Evolutionary conservation across 768 basidiomycete genomes (phyloP), one percentile per base, ranked within the genome.

Genomic region (Phaeotremella fagi): DNA sequence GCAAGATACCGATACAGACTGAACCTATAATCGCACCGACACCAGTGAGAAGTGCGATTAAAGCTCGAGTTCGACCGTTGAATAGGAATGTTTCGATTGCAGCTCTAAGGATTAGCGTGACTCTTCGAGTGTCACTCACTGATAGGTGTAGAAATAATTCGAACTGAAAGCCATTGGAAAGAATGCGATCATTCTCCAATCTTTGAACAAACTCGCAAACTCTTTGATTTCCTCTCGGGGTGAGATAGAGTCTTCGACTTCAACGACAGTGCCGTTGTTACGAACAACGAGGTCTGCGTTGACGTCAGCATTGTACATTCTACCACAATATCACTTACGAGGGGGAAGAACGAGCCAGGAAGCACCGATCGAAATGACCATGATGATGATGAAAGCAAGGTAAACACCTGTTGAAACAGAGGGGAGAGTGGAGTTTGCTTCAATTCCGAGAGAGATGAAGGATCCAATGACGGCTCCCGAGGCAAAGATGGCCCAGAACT

Each of bases 401-500:
- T 65, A 57, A 33, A 70, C 61, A 7, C 44, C 36, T 57, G 74
- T 56, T 25, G 77, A 77, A 29, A 79, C 70, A 62, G 77, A 74
- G 1, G 78, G 78, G 14, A 75, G 69, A 2, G 77, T 79, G 6
- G 78, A 76, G 14, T 77, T 74, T 1, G 74, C 70, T 38, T 58
- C 61, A n/a, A n/a, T n/a, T 7, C 31, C 31, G 7, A 33, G 31
- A 45, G 74, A 68, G 9, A 52, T 43, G 5, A 76, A 76, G 12
- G 44, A 85, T 27, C 58, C 69, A 63, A 82, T 83, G 65, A 88
- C 88, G 61, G 81, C 77, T 0, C 82, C 88, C 31, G 89, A 77
- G 14, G 87, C 82, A 27, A 89, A 85, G 7, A 84, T 77, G 3
- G 86, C 81, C 26, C 88, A 87, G 42, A 90, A 82, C 43, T 90